These are phyloP conservation scores for Aspergillus heteromorphus DNA, from an alignment of 495 filamentous ascomycete genomes.

Conservation along the genomic window DNA sequence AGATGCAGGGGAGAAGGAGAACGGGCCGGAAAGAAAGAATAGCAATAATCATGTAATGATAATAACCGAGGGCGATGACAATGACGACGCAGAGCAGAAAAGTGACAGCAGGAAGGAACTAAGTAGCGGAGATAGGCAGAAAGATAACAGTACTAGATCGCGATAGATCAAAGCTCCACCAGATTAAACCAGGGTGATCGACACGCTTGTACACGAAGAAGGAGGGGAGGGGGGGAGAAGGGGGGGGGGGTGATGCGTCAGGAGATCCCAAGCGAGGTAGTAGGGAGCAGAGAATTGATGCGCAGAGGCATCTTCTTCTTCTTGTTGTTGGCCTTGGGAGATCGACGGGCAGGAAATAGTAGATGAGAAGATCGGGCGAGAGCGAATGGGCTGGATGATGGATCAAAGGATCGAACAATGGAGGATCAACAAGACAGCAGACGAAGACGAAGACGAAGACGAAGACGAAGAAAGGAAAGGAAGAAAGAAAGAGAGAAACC, in stretches of 20 bases:
- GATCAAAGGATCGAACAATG: too few species aligned
- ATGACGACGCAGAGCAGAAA: background rate
- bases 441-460: too few species aligned
- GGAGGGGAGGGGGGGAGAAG: too few species aligned
- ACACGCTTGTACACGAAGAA: background rate
- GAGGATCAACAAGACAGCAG: too few species aligned
- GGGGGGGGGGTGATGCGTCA: too few species aligned
- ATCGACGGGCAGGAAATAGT: too few species aligned
- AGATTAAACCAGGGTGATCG: background rate
- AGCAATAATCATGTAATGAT: too few species aligned
- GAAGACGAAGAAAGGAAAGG: too few species aligned
- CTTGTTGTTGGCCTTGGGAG: background rate
- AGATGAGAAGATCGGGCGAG: conserved; percentile 1
- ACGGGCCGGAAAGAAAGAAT: background rate
- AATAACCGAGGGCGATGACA: background rate
- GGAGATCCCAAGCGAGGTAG: background rate
- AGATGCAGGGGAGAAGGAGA: background rate
- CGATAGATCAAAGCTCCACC: background rate
- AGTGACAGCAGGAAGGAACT: background rate
- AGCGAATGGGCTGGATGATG: too few species aligned
- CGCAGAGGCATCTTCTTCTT: background rate
- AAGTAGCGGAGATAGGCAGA: background rate
- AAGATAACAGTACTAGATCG: background rate
- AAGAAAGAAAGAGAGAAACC: conserved; percentile 1
- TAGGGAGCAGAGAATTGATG: background rate